Percentiles rank a stretch among this genome's conserved stretches.
These are phyloP conservation scores for Solanum chmielewskii DNA, from an alignment of 257 asterid species.

Conservation along the genomic window DNA sequence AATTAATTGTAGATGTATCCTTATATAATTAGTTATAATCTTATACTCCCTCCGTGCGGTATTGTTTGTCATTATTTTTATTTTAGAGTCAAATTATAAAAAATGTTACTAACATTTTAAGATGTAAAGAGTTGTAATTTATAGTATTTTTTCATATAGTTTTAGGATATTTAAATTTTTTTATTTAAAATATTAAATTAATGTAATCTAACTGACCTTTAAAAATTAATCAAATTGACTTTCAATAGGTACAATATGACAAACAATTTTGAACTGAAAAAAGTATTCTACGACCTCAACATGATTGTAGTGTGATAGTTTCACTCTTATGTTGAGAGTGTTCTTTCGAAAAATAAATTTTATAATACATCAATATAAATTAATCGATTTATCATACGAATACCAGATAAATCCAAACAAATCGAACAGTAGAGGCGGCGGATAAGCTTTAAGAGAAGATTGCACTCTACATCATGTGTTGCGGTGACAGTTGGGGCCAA, in stretches of 20 bases:
- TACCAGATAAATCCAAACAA: not conserved
- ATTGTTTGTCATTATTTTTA: no score
- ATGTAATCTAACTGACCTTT: fast-evolving
- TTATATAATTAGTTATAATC: no score
- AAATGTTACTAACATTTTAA: no score
- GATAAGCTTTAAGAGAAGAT: not conserved
- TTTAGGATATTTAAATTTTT: no score
- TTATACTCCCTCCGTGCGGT: no score
- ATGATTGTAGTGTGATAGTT: not conserved
- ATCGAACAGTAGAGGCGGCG: not conserved
- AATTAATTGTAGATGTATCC: no score
- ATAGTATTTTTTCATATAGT: no score
- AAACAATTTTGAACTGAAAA: no score
- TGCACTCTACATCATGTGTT: not conserved
- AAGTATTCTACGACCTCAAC: not conserved
- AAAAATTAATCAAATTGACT: no score
- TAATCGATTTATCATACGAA: not conserved
- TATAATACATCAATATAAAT: not conserved
- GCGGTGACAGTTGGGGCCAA: not conserved
- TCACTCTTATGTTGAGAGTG: not conserved
- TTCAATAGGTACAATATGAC: fast-evolving
- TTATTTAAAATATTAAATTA: no score
- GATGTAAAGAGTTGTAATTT: no score
- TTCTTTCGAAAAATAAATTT: fast-evolving
- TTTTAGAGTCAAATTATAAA: no score